phyloP scores from a whole-genome alignment of 2,329 filamentous ascomycete species.

The Fusarium dimerum region DNA sequence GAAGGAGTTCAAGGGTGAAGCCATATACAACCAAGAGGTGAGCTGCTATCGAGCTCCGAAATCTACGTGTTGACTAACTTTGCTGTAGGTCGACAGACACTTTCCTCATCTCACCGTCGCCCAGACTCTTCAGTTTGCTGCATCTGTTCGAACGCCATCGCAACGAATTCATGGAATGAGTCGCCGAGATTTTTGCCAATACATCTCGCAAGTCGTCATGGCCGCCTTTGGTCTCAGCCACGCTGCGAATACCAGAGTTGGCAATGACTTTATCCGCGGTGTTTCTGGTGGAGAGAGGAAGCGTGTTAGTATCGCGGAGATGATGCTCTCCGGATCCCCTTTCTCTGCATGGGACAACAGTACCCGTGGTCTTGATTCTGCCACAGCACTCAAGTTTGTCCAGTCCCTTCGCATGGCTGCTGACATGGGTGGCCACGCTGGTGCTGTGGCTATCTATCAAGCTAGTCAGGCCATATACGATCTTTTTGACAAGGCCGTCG shows the following conservation, averaged over 20 bases:
- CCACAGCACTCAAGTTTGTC: conserved; percentile 73
- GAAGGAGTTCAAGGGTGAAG: conserved; percentile 63
- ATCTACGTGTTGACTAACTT: not conserved
- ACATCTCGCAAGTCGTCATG: conserved; percentile 67
- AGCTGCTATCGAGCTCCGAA: not conserved
- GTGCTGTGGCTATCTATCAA: conserved; percentile 71
- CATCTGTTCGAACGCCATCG: conserved; percentile 67
- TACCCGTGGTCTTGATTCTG: conserved; percentile 72
- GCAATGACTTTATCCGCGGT: conserved; percentile 72
- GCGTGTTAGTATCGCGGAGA: conserved; percentile 81
- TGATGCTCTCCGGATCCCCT: conserved; percentile 63
- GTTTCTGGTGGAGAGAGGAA: conserved; percentile 73
- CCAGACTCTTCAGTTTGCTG: conserved; percentile 72
- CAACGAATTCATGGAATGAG: conserved; percentile 64
- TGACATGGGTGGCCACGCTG: conserved; percentile 62
- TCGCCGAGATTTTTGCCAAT: conserved; percentile 58
- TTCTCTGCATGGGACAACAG: conserved; percentile 68
- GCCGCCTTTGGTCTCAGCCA: conserved; percentile 73
- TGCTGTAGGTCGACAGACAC: conserved; percentile 62
- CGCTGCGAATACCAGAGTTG: conserved; percentile 72
- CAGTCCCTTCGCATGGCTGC: conserved; percentile 65
- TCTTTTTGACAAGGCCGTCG: conserved; percentile 72
- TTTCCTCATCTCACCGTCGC: conserved; percentile 78
- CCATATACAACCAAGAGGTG: conserved; percentile 75
- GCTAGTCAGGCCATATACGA: conserved; percentile 70